phyloP scores from a whole-genome alignment of 2,329 filamentous ascomycete genomes.

The Beauveria pseudobassiana region DNA sequence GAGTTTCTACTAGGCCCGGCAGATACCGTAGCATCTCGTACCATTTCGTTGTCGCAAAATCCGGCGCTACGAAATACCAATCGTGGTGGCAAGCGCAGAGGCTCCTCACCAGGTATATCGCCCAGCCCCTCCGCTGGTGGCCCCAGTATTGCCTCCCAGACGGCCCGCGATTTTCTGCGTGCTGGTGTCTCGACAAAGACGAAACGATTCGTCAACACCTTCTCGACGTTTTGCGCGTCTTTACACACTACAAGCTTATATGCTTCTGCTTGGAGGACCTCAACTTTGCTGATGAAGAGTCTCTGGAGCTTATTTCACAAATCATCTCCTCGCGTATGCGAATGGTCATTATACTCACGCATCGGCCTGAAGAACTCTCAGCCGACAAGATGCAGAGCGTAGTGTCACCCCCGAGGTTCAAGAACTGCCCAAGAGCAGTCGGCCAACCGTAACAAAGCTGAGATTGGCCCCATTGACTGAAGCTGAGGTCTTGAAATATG shows the following conservation, averaged over 20 bases:
- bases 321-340: constrained; percentile 73
- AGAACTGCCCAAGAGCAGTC: constrained; percentile 37
- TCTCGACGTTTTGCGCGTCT: constrained; percentile 73
- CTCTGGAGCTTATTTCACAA: constrained; percentile 71
- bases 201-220: constrained; percentile 77
- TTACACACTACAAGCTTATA: constrained; percentile 78
- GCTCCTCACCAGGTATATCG: constrained; percentile 42
- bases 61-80: constrained; percentile 23
- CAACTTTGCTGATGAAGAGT: constrained; percentile 85
- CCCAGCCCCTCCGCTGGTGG: constrained; percentile 29
- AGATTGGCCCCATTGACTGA: constrained; percentile 67
- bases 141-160: constrained; percentile 37
- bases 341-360: constrained; percentile 75
- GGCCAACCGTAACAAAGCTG: constrained; percentile 59
- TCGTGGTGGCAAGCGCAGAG: constrained; percentile 34
- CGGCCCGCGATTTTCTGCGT: constrained; percentile 53
- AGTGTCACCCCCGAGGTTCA: constrained; percentile 45
- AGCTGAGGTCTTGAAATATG: constrained; percentile 73
- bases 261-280: constrained; percentile 85
- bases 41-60: constrained; percentile 30
- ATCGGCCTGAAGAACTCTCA: constrained; percentile 58
- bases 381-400: constrained; percentile 47
- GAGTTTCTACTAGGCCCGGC: constrained; percentile 60
- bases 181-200: constrained; percentile 52
- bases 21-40: constrained; percentile 29